A percentile compares a stretch with the other conserved stretches of the same genome.
These are phyloP conservation scores for Cylindrotheca fusiformis DNA, from an alignment of 108 stramenopile genomes.

Conservation along the genomic window DNA sequence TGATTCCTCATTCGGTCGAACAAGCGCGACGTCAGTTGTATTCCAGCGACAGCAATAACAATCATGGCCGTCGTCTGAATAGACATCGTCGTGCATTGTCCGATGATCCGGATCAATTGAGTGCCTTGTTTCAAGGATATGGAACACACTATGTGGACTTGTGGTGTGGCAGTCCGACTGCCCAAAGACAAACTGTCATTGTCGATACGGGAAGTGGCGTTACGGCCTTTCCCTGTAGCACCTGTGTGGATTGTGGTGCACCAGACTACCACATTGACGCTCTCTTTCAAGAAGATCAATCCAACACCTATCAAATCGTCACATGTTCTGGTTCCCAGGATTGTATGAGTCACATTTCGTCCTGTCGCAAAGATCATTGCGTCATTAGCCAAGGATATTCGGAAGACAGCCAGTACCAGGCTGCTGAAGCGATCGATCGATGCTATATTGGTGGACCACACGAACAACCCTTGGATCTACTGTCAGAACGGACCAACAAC, in stretches of 20 bases:
- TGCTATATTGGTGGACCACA: constrained; percentile 53
- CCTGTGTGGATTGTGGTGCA: constrained; percentile 67
- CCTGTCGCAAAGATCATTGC: constrained; percentile 11
- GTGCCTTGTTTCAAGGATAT: constrained; percentile 24
- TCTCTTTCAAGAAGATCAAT: constrained; percentile 36
- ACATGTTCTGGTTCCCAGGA: constrained; percentile 10
- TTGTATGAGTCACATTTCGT: constrained; percentile 26
- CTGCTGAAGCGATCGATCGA: constrained; percentile 43
- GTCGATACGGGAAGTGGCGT: constrained; percentile 85
- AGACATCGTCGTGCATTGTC: background rate
- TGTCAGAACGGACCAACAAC: constrained; percentile 5
- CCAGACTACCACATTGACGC: constrained; percentile 69
- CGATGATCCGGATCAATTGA: constrained; percentile 17
- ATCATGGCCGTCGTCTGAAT: too few relatives aligned
- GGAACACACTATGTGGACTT: constrained; percentile 90
- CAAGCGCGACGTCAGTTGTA: too few relatives aligned
- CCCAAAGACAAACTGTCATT: constrained; percentile 91
- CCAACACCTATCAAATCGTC: constrained; percentile 31
- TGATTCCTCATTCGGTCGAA: too few relatives aligned
- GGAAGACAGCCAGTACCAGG: constrained; percentile 67
- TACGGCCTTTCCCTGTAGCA: constrained; percentile 90
- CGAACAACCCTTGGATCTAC: constrained; percentile 12
- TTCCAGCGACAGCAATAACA: too few relatives aligned
- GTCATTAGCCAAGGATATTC: constrained; percentile 34
- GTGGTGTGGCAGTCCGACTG: constrained; percentile 84